Evolutionary conservation across 768 basidiomycete genomes (phyloP), one percentile per base, ranked within the genome.

Genomic region (Amanita subjunquillea): DNA sequence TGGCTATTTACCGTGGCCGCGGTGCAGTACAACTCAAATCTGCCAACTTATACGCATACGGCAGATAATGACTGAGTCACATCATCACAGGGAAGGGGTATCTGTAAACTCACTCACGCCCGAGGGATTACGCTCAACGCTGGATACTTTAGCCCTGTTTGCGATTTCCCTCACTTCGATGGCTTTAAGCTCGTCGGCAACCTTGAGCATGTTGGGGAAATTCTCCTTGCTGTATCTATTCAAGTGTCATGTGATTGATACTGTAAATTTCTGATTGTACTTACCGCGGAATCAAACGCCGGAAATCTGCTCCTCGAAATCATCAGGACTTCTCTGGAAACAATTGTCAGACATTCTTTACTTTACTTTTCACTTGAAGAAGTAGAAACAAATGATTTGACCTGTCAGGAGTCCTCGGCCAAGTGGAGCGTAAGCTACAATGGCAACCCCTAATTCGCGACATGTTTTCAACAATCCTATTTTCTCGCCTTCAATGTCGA

Each of bases 331-430:
- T 71, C 69, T 66, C 63, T 64, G 50, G 56, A 20, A 39, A 17
- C 32, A 36, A 8, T 25, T 4, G 2, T 44, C 43, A 44, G 27
- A 29, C 7, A n/a, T 12, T 8, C 15, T 5, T 40, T 8, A 1
- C 6, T n/a, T 12, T 32, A 5, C 2, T 32, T 32, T 32, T 30
- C 27, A 4, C n/a, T 15, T 9, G 37, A 8, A 38, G 2, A n/a
- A 38, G 9, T 17, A 30, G 8, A 1, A 27, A 51, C 50, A 8
- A 15, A 70, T 71, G 50, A 66, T 72, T 64, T 63, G 65, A 20
- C 78, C n/a, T n/a, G n/a, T n/a, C n/a, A n/a, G n/a, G n/a, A n/a
- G n/a, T 0, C 78, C 78, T 13, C 76, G 67, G 2, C 71, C 75
- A 34, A 79, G 67, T 0, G 79, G 79, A 15, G 70, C 68, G 56